A percentile compares a stretch with the other conserved stretches of the same genome.
phyloP scores from a whole-genome alignment of 2,329 filamentous ascomycete genomes.

The Aphanoascus verrucosus region DNA sequence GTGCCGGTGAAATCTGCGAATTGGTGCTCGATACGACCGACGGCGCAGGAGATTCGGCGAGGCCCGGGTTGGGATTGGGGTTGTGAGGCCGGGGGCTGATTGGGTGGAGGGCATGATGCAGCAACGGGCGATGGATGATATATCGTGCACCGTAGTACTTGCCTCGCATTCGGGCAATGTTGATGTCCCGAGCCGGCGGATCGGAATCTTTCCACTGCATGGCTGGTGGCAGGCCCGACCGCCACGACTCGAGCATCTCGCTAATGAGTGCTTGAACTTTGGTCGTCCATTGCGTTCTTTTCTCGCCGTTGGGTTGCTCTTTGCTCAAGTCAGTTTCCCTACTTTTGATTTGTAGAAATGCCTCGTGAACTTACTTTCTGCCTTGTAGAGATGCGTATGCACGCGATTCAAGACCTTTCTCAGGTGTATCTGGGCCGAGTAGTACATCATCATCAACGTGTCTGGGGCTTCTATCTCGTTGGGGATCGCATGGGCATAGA shows the following conservation, averaged over 20 bases:
- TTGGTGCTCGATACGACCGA: constrained; percentile 25
- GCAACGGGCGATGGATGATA: constrained; percentile 74
- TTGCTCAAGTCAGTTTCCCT: neutral
- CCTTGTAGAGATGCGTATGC: constrained; percentile 46
- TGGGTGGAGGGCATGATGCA: constrained; percentile 49
- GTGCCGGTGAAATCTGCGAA: constrained; percentile 28
- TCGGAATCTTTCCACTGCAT: constrained; percentile 59
- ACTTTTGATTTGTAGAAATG: neutral
- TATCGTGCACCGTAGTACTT: constrained; percentile 92
- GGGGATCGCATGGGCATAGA: constrained; percentile 25
- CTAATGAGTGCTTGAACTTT: constrained; percentile 34
- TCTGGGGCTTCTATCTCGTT: constrained; percentile 27
- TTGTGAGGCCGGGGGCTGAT: constrained; percentile 22
- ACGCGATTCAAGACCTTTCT: constrained; percentile 47
- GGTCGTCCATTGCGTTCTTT: constrained; percentile 28
- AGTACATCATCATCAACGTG: constrained; percentile 44
- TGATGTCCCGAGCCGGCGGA: constrained; percentile 61
- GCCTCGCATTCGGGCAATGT: constrained; percentile 71
- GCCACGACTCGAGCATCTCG: constrained; percentile 45
- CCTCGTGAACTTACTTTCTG: constrained; percentile 21
- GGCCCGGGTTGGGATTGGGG: constrained; percentile 15
- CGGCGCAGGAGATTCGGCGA: constrained; percentile 25
- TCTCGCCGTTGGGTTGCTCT: constrained; percentile 18
- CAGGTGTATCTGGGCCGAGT: constrained; percentile 51
- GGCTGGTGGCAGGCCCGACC: constrained; percentile 37